These are phyloP conservation scores for Cercospora sp. DNA, from an alignment of 2,329 filamentous ascomycete genomes.

Conservation along the genomic window DNA sequence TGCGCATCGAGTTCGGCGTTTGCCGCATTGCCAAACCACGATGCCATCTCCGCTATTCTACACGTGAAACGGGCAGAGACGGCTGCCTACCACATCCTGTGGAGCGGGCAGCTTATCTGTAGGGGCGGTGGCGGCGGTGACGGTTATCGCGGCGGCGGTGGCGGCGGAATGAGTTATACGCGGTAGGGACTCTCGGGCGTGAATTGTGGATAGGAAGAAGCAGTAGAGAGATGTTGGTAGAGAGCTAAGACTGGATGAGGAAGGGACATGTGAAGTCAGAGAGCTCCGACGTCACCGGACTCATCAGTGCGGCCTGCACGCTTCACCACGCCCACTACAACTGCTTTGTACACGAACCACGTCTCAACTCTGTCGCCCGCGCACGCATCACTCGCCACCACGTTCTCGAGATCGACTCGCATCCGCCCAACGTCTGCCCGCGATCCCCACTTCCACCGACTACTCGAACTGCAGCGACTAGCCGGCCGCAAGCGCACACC, in stretches of 20 bases:
- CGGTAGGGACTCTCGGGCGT: background rate
- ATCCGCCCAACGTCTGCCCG: background rate
- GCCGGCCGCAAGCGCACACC: background rate
- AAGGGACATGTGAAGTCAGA: background rate
- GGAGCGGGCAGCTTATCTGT: background rate
- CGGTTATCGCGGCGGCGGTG: background rate
- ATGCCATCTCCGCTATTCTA: constrained; percentile 65
- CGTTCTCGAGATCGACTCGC: background rate
- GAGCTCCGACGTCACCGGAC: background rate
- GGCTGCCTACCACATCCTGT: background rate
- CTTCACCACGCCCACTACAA: background rate
- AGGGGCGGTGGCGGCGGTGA: background rate
- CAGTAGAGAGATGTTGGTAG: background rate
- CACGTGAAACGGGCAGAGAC: background rate
- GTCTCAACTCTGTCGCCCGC: background rate
- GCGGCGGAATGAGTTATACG: background rate
- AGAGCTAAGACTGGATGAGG: background rate
- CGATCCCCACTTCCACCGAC: background rate
- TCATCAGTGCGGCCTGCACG: background rate
- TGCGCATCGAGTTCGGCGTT: constrained; percentile 94
- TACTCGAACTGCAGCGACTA: background rate
- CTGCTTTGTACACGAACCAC: background rate
- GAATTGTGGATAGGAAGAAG: background rate
- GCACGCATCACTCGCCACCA: background rate
- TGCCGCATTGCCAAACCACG: constrained; percentile 85